Evolutionary conservation across 371 early-diverging fungal species (phyloP).

Genomic region (Apophysomyces ossiformis): DNA sequence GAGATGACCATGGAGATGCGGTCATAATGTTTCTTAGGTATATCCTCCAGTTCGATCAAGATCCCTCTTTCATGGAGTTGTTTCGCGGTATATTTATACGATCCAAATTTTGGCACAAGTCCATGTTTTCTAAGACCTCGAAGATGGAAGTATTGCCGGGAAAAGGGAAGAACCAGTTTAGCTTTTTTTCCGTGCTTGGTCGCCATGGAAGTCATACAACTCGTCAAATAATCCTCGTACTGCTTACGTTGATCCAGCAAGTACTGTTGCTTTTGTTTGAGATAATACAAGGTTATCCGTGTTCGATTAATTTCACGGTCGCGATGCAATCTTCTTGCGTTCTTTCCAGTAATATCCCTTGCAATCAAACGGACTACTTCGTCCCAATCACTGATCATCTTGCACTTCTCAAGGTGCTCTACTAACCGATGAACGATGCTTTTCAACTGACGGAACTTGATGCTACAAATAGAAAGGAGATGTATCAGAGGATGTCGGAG

Average conservation of each 20-base stretch:
- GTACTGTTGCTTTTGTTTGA: constrained; percentile 82
- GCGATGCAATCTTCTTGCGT: constrained; percentile 81
- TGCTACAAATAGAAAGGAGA: constrained; percentile 15
- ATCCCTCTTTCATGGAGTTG: constrained; percentile 93
- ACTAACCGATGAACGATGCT: constrained; percentile 35
- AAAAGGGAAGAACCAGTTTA: constrained; percentile 82
- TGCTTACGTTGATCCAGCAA: constrained; percentile 84
- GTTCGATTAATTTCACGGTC: constrained; percentile 75
- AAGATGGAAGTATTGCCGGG: constrained; percentile 93
- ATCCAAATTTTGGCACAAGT: constrained; percentile 94
- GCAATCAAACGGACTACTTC: constrained; percentile 92
- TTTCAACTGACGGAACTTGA: constrained; percentile 42
- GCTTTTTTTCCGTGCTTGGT: constrained; percentile 78
- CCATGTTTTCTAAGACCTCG: constrained; percentile 84
- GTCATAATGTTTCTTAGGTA: constrained; percentile 84
- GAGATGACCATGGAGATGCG: constrained; percentile 90
- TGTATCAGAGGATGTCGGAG: background rate
- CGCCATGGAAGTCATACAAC: constrained; percentile 87
- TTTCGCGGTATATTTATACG: constrained; percentile 96
- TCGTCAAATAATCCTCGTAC: constrained; percentile 89
- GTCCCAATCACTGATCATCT: constrained; percentile 68
- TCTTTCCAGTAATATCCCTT: constrained; percentile 91
- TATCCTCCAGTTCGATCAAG: constrained; percentile 80
- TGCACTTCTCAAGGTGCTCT: constrained; percentile 44
- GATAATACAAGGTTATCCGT: constrained; percentile 75